Percentiles rank a stretch among this genome's conserved stretches.
These are phyloP conservation scores for Pseudogymnoascus sp. DNA, from an alignment of 2,329 filamentous ascomycete species.

Conservation along the genomic window DNA sequence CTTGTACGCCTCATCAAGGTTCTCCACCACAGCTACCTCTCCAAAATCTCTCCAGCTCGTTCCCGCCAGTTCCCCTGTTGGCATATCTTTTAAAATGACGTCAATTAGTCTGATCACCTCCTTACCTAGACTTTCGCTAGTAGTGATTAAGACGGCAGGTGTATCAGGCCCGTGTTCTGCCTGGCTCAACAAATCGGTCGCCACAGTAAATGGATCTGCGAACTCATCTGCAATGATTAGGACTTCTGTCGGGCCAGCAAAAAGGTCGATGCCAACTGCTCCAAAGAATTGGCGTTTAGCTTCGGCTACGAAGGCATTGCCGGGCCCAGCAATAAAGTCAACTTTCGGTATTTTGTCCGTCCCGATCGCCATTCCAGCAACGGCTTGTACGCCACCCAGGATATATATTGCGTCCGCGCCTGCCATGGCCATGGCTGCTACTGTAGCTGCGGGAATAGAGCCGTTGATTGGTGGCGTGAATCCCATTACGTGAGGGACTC, in stretches of 20 bases:
- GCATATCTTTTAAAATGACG: constrained; percentile 31
- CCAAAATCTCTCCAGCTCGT: constrained; percentile 38
- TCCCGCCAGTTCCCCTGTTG: constrained; percentile 36
- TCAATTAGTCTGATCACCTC: constrained; percentile 32
- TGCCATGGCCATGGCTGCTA: constrained; percentile 42
- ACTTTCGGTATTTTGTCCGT: constrained; percentile 41
- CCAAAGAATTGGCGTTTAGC: constrained; percentile 46
- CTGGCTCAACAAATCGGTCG: constrained; percentile 40
- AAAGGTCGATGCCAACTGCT: constrained; percentile 44
- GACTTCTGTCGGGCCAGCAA: constrained; percentile 45
- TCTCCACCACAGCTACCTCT: constrained; percentile 37
- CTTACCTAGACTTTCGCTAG: constrained; percentile 31
- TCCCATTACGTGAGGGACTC: constrained; percentile 40
- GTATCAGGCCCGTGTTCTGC: constrained; percentile 45
- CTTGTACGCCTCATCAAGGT: constrained; percentile 34
- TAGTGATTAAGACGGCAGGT: constrained; percentile 42
- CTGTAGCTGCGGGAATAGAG: constrained; percentile 38
- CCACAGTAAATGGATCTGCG: constrained; percentile 38
- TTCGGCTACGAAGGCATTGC: constrained; percentile 47
- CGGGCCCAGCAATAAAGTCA: constrained; percentile 44
- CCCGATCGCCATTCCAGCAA: constrained; percentile 43
- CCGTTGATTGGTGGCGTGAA: constrained; percentile 45
- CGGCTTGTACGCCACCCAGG: constrained; percentile 43
- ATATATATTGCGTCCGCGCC: constrained; percentile 44
- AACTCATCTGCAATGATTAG: constrained; percentile 40